Evolutionary conservation across 2,329 filamentous ascomycete genomes (phyloP), one percentile per base, ranked within the genome.

Genomic region (Diaporthe sp.): DNA sequence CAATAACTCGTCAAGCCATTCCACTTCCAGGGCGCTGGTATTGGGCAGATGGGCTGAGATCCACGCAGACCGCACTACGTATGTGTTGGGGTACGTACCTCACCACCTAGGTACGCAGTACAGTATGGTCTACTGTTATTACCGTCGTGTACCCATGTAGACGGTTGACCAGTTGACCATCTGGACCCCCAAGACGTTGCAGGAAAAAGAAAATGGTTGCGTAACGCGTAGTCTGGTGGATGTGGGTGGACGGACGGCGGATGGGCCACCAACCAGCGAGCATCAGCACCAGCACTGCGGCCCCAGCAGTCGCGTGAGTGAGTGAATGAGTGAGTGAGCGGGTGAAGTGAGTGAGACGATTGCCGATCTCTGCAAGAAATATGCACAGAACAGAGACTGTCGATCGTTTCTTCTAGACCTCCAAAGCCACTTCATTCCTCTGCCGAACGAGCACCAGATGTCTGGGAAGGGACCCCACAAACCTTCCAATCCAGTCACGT

Each of bases 321-420:
- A 39, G 58, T 46, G 25, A 25, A 10, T 34, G 61, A 10, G 25
- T n/a, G 22, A 37, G 28, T 3, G 57, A 25, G 28, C 6, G 57
- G 12, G 34, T 22, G 31, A 22, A 15, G 15, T 22, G 34, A 61
- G 59, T 37, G 44, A 46, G 62, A 55, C 39, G 34, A 34, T 25
- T 44, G 70, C 59, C 58, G 70, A 73, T 73, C 70, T 39, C 58
- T 65, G 70, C 58, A 73, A 44, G 58, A 65, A 65, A 73, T 62
- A 53, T 44, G 46, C 34, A 53, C 70, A 62, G 44, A 12, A 53
- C 34, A 65, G 42, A 73, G 25, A 25, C 70, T 42, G 74, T 58
- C 74, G 74, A 75, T 75, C 74, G 13, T 9, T 74, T 31, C 55
- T 74, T 75, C 74, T 74, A 74, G 74, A 70, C 74, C 70, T 39